Evolutionary conservation across 2,329 filamentous ascomycete species (phyloP), one percentile per base, ranked within the genome.

Genomic region (Aspergillus sp.): DNA sequence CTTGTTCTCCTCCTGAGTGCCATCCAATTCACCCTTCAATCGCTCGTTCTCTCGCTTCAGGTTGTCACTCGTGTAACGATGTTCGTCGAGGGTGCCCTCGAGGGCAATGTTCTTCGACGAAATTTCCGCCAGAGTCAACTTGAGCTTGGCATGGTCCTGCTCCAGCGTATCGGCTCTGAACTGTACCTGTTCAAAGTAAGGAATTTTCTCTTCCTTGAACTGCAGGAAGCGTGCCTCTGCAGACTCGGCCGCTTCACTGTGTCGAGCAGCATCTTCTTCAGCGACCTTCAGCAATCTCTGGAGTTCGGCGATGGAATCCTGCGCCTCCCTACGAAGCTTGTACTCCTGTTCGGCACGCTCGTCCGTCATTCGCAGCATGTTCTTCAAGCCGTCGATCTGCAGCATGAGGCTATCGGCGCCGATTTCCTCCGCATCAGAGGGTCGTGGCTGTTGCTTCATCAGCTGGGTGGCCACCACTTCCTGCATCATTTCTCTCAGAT

Each of bases 271-370:
- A 56, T 78, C 75, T 42, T 78, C 86, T n/a, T 87, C 83, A 4
- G 87, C 82, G 57, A 85, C 81, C 53, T 84, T 82, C 21, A 91
- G 78, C 19, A 87, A 79, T 50, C 85, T 80, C 69, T 91, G 86
- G n/a, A 86, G 79, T 65, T 92, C 88, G 4, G 86, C 82, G 13
- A 90, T 76, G 55, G 83, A 83, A 64, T 92, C 88, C 67, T 92
- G 88, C 1, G 86, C 86, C 31, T 83, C 79, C 49, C 87, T 82
- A 53, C 88, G 83, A 45, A 75, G 73, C 42, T 80, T 76, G 54
- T 87, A 74, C 62, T 92, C 87, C 48, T 83, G 74, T 57, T 91
- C 87, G 1, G 80, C 81, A 51, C 81, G 80, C 32, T 79, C 78
- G 59, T 90, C 85, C 32, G 87, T 82, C 9, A 81, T 72, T 54